Evolutionary conservation across 345 rosid genomes (phyloP).

Genomic region (Salix suchowensis): DNA sequence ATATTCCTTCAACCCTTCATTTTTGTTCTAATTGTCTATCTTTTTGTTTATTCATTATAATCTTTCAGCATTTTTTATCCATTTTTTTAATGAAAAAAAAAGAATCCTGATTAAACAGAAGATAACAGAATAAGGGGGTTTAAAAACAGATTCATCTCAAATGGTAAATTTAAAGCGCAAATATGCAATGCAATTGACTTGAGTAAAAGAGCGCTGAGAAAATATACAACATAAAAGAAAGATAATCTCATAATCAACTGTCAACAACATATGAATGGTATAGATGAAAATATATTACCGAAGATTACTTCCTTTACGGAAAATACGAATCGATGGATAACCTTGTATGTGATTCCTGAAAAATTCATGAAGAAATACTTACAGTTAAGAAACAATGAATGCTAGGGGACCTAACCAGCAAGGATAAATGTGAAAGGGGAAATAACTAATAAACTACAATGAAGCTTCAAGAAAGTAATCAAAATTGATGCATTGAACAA

Average conservation of each 20-base stretch:
- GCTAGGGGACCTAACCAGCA: neutral
- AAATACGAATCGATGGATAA: constrained; percentile 97
- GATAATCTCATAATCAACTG: neutral
- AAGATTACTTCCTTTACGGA: constrained; percentile 90
- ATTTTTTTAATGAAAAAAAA: neutral
- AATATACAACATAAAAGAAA: neutral
- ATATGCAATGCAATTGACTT: neutral
- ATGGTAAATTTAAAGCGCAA: neutral
- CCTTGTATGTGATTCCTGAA: constrained; percentile 93
- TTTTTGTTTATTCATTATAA: neutral
- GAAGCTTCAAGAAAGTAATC: neutral
- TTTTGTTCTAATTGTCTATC: neutral
- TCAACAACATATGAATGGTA: constrained; percentile 3
- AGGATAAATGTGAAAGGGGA: neutral
- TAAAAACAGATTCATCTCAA: neutral
- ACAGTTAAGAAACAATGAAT: neutral
- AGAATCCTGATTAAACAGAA: neutral
- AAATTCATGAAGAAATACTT: constrained; percentile 6
- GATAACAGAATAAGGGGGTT: neutral
- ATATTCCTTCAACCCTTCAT: neutral
- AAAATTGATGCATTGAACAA: neutral
- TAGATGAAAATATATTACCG: constrained; percentile 39
- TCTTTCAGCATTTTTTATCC: neutral
- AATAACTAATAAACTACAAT: neutral
- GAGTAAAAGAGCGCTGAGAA: neutral